Base-by-base conservation (phyloP, 164 flowering plant species). In the Vitis rotundifolia region DNA sequence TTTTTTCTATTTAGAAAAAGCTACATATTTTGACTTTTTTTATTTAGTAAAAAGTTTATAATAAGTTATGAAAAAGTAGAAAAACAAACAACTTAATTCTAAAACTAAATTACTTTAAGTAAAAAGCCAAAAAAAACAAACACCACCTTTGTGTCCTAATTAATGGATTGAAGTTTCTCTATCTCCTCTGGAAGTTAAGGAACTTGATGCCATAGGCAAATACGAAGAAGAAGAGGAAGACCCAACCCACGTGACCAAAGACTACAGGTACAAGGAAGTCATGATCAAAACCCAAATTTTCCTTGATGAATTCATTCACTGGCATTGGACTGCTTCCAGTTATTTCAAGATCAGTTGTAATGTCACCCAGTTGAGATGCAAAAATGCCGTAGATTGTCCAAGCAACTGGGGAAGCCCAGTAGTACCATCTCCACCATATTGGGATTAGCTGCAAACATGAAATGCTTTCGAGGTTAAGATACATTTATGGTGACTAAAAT, bases 291-390 rank as follows among this genome's bases (percentile, higher is more conserved):
- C 78, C 78, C 18, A 66, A 29, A 14, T 1, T 3, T 6, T 67
- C 52, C 52, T 75, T 71, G 0, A 75, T 62, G 44, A 59, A 71
- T 1, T 11, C 51, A 14, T 71, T 58, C 11, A 71, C 67, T 11
- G 77, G 31, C 48, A 52, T 11, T 3, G 1, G 3, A 1, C 28
- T 50, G 0, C 3, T 54, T 51, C 66, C 73, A 15, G 65, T 64
- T 3, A 64, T 26, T 8, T 15, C 66, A 19, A 75, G 1, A 1
- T 9, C 13, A 1, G 8, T 22, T 18, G 5, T 57, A 5, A 19
- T 62, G 69, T 83, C 84, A 1, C 84, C 83, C 11, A 79, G 37
- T 65, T 80, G 83, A 13, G 83, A 80, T 2, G 78, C 67, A 10
- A 83, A 61, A 14, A 80, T 4, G 44, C 44, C 44, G 7, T 31